phyloP scores from a whole-genome alignment of 768 basidiomycete species.

The Auriscalpium orientale region DNA sequence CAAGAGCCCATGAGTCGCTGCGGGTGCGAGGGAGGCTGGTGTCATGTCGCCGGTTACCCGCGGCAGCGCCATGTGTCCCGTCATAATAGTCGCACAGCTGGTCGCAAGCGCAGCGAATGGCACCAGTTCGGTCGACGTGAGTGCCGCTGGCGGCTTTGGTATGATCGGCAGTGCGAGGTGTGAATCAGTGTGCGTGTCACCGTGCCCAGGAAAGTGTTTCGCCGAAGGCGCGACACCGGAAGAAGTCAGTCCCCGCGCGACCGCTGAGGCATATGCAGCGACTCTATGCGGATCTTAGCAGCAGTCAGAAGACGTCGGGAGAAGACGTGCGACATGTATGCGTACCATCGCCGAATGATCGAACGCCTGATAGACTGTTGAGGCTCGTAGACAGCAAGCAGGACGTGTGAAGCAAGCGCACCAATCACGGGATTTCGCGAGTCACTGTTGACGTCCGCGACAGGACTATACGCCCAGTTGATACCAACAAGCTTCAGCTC shows the following conservation, averaged over 20 bases:
- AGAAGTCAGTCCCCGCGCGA: conserved; percentile 38
- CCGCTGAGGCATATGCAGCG: conserved; percentile 38
- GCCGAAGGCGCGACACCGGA: conserved; percentile 50
- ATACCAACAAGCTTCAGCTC: conserved; percentile 58
- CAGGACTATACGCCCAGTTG: conserved; percentile 65
- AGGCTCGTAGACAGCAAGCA: no score
- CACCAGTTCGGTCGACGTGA: conserved; percentile 43
- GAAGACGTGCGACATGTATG: background rate
- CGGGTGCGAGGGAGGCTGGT: conserved; percentile 51
- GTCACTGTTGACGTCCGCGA: conserved; percentile 69
- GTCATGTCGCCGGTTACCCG: conserved; percentile 43
- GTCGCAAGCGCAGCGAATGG: conserved; percentile 43
- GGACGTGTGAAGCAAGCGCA: conserved; percentile 18
- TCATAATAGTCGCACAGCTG: conserved; percentile 54
- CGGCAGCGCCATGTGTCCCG: conserved; percentile 67
- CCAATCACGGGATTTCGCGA: conserved; percentile 65
- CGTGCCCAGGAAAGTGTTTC: conserved; percentile 73
- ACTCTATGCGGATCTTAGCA: conserved; percentile 47
- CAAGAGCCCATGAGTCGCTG: conserved; percentile 45
- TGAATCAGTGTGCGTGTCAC: conserved; percentile 66
- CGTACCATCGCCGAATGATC: conserved; percentile 64
- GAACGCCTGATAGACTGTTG: conserved; percentile 33
- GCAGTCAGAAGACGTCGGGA: no score
- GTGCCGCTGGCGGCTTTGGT: conserved; percentile 35
- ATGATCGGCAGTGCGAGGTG: conserved; percentile 61